Base-by-base conservation (phyloP, 768 basidiomycete species). In the Dendrothele bispora region DNA sequence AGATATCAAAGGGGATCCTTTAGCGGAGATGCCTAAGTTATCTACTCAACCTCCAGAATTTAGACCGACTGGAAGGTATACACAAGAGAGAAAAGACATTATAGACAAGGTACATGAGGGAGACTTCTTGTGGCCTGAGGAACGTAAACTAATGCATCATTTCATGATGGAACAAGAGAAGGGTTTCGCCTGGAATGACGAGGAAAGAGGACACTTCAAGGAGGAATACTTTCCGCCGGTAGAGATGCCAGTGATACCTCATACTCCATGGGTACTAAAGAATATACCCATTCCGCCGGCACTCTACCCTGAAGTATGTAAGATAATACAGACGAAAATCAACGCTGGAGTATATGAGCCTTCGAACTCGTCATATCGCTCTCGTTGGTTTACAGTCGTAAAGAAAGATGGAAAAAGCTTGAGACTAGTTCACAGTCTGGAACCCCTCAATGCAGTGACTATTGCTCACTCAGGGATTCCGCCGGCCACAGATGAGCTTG, bases 381-480 rank as follows among this genome's bases (percentile, higher is more conserved):
- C 46, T 0, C 54, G 52, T 0, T 40, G 44, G 51, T 53, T 53
- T 34, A 24, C 26, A 11, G 49, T 54, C 4, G 15, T 46, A 41
- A 57, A 60, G 30, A 51, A 54, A 21, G 53, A 60, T 18, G 48
- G 57, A 3, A 53, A 49, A 12, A 54, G 45, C 8, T 52, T 58
- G 10, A 44, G 40, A 6, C 42, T 64, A 2, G 61, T 66, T 0
- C 62, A 64, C 38, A 49, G 58, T 42, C 46, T 67, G 1, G 54
- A 67, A 44, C 59, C 57, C 0, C 53, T 66, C 4, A 66, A 66
- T 37, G 52, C 50, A 0, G 54, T 63, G 0, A 56, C 61, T 1
- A 58, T 62, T 11, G 27, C 39, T 2, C 39, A 66, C 17, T 43
- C 61, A 0, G 56, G 53, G 2, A 48, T 60, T 2, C 52, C 57